Evolutionary conservation across 345 rosid genomes (phyloP).

Genomic region (Barbarea vulgaris): DNA sequence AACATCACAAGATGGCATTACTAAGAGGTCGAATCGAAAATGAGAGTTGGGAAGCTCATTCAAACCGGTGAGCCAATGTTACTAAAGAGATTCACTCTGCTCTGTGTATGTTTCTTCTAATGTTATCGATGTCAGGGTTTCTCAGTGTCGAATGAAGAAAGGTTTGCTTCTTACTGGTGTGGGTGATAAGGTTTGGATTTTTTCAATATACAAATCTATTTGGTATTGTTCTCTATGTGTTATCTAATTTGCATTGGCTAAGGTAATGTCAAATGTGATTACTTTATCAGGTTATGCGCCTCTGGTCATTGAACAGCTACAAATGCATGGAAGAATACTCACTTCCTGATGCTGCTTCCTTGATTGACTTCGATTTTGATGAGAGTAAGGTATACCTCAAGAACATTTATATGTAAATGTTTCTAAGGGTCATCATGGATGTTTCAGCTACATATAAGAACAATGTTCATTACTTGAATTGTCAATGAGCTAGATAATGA

Average conservation of each 20-base stretch:
- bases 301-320: conserved; percentile 76
- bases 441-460: conserved; percentile 5
- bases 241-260: not conserved
- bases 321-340: conserved; percentile 75
- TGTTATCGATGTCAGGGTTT: conserved; percentile 54
- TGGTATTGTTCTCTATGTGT: not conserved
- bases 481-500: not conserved
- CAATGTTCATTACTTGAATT: not conserved
- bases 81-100: not conserved
- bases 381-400: conserved; percentile 79
- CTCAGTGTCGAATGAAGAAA: conserved; percentile 82
- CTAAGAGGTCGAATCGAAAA: conserved; percentile 50
- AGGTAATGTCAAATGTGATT: conserved; percentile 1
- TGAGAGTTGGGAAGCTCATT: conserved; percentile 86
- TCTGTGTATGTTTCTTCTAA: conserved; percentile 1
- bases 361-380: conserved; percentile 90
- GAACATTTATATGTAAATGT: not conserved
- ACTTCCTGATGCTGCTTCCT: conserved; percentile 53
- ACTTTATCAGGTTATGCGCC: conserved; percentile 74
- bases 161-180: conserved; percentile 89
- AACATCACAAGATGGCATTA: conserved; percentile 60
- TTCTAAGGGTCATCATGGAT: not conserved
- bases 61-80: conserved; percentile 53
- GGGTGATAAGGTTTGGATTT: conserved; percentile 71
- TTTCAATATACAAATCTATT: not conserved